A percentile compares a stretch with the other conserved stretches of the same genome.
Conservation (phyloP, 768 basidiomycete genomes). For the Lactarius sanguifluus region DNA sequence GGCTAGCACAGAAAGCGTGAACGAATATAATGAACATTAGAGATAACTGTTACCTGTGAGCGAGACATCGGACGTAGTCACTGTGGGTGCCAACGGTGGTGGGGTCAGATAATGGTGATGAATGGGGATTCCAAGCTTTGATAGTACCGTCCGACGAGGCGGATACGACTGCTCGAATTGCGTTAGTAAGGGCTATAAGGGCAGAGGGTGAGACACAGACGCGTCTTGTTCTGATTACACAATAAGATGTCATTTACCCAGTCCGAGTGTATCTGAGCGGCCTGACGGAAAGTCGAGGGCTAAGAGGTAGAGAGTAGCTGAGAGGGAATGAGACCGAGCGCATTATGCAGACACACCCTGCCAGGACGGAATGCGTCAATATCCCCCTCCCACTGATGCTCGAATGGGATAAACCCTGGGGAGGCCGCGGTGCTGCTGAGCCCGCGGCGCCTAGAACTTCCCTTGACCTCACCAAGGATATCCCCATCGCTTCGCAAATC, state of each 20-base stretch:
- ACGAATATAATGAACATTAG: constrained; percentile 22
- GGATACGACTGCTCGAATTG: constrained; percentile 62
- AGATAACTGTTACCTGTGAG: constrained; percentile 52
- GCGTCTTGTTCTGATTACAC: constrained; percentile 88
- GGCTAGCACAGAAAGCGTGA: constrained; percentile 42
- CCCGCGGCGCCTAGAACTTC: constrained; percentile 37
- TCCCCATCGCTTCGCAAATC: constrained; percentile 70
- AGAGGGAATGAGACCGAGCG: neutral
- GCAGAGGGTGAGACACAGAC: constrained; percentile 41
- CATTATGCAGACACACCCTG: constrained; percentile 43
- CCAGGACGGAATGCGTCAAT: constrained; percentile 47
- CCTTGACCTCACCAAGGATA: constrained; percentile 68
- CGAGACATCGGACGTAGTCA: constrained; percentile 86
- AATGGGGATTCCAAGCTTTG: constrained; percentile 91
- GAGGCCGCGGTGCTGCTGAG: constrained; percentile 35
- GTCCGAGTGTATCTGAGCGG: constrained; percentile 85
- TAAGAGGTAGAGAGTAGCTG: constrained; percentile 30
- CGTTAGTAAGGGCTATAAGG: neutral
- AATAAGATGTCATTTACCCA: constrained; percentile 96
- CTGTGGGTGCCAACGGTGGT: constrained; percentile 66
- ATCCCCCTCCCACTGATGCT: constrained; percentile 82
- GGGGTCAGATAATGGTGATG: constrained; percentile 56
- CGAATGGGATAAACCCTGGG: constrained; percentile 49
- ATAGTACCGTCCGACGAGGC: constrained; percentile 96
- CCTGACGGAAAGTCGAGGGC: constrained; percentile 77